A percentile compares a stretch with the other conserved stretches of the same genome.
phyloP scores from a whole-genome alignment of 2,329 filamentous ascomycete species.

The Teratosphaeria zuluensis region DNA sequence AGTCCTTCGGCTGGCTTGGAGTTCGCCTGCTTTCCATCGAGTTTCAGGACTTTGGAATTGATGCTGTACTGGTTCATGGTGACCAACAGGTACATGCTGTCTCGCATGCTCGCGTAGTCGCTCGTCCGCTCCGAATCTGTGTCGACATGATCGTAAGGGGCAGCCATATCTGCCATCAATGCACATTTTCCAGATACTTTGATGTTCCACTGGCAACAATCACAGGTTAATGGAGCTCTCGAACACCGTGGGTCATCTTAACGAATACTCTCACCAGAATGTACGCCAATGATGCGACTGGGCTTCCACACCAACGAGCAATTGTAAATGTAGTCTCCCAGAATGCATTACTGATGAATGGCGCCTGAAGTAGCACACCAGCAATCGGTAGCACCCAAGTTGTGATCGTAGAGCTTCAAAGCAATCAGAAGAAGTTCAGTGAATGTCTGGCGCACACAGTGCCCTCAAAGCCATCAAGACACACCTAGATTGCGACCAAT shows the following conservation, averaged over 20 bases:
- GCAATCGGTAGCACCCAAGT: conserved; percentile 33
- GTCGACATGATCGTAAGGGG: conserved; percentile 20
- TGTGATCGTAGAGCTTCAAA: conserved; percentile 23
- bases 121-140: conserved; percentile 17
- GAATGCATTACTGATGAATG: conserved; percentile 32
- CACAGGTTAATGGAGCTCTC: neutral
- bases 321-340: conserved; percentile 28
- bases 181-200: conserved; percentile 31
- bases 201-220: conserved; percentile 29
- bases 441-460: conserved; percentile 1
- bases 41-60: conserved; percentile 12
- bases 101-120: conserved; percentile 30
- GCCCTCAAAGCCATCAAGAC: neutral
- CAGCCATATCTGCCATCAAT: conserved; percentile 31
- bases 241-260: neutral
- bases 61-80: conserved; percentile 38
- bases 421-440: neutral
- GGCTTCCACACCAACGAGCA: conserved; percentile 28
- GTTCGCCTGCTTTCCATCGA: neutral
- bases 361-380: conserved; percentile 31
- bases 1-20: conserved; percentile 29
- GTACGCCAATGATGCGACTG: conserved; percentile 28
- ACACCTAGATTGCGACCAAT: conserved; percentile 20
- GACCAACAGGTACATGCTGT: conserved; percentile 36
- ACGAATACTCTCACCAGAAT: conserved; percentile 14